Evolutionary conservation across 768 basidiomycete species (phyloP).

Genomic region (Suillus luteus): DNA sequence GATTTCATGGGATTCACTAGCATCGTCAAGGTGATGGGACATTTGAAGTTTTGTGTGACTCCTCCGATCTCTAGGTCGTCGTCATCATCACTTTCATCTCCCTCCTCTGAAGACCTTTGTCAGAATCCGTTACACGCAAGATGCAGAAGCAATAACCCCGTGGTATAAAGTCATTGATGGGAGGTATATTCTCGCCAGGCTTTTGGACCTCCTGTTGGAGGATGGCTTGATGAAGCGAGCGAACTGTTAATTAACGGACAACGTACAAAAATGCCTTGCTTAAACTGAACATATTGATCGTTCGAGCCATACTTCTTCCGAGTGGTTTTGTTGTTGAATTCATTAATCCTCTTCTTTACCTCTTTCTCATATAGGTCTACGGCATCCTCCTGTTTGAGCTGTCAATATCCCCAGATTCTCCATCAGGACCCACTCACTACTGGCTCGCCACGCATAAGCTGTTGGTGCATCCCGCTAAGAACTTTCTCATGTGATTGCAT

Average conservation of each 20-base stretch:
- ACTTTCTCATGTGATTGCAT: conserved; percentile 57
- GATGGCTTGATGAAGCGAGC: conserved; percentile 1
- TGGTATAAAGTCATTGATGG: conserved; percentile 70
- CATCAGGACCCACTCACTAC: conserved; percentile 48
- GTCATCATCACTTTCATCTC: conserved; percentile 80
- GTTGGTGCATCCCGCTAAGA: conserved; percentile 58
- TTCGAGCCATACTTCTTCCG: conserved; percentile 78
- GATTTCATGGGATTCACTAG: conserved; percentile 80
- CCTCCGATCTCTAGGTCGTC: conserved; percentile 91
- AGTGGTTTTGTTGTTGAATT: conserved; percentile 61
- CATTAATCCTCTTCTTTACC: conserved; percentile 43
- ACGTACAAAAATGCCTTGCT: conserved; percentile 67
- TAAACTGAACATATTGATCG: conserved; percentile 61
- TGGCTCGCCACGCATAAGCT: conserved; percentile 53
- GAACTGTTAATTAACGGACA: conserved; percentile 1
- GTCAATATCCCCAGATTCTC: conserved; percentile 11
- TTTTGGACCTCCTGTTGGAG: conserved; percentile 61
- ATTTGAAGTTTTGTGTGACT: conserved; percentile 78
- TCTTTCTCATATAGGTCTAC: conserved; percentile 51
- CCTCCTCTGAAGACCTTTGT: conserved; percentile 56
- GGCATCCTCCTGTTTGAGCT: conserved; percentile 47
- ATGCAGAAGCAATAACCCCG: conserved; percentile 47
- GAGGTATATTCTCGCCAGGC: conserved; percentile 71
- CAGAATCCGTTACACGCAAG: conserved; percentile 12
- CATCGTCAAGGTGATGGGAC: conserved; percentile 72